These are phyloP conservation scores for Penicillium sp. DNA, from an alignment of 2,329 filamentous ascomycete species.

Conservation along the genomic window DNA sequence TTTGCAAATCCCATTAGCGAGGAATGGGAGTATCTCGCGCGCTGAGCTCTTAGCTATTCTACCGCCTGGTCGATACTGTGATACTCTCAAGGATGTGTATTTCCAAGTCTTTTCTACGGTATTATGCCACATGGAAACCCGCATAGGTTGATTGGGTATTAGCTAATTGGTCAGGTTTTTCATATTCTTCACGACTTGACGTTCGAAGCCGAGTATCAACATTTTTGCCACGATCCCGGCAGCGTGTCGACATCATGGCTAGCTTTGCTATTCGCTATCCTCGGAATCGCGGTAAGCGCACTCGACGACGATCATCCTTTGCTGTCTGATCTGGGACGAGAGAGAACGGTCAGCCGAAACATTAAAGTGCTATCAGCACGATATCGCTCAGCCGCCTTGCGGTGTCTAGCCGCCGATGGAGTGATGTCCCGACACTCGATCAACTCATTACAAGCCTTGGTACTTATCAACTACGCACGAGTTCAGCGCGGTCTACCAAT, in stretches of 20 bases:
- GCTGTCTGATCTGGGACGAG: constrained; percentile 39
- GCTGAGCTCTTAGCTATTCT: constrained; percentile 34
- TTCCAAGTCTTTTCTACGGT: constrained; percentile 42
- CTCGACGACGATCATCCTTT: constrained; percentile 39
- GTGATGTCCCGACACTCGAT: constrained; percentile 42
- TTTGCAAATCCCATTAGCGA: constrained; percentile 34
- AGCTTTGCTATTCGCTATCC: constrained; percentile 40
- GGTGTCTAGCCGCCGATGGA: constrained; percentile 41
- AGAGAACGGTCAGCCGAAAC: constrained; percentile 38
- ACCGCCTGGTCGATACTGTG: constrained; percentile 38
- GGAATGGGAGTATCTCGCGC: constrained; percentile 26
- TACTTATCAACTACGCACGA: constrained; percentile 42
- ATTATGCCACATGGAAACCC: constrained; percentile 21
- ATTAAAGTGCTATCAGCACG: constrained; percentile 38
- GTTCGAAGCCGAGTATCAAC: constrained; percentile 41
- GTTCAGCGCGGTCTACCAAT: constrained; percentile 37
- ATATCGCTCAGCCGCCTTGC: constrained; percentile 40
- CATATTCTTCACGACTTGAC: constrained; percentile 45
- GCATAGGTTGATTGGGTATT: background rate
- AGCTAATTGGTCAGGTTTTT: constrained; percentile 32
- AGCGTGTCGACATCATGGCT: constrained; percentile 41
- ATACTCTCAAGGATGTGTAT: constrained; percentile 38
- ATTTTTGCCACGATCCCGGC: constrained; percentile 37
- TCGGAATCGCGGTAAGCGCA: constrained; percentile 41
- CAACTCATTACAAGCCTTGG: constrained; percentile 41